Conservation (phyloP, 192 early-diverging fungal species). For the Entomortierella beljakovae region DNA sequence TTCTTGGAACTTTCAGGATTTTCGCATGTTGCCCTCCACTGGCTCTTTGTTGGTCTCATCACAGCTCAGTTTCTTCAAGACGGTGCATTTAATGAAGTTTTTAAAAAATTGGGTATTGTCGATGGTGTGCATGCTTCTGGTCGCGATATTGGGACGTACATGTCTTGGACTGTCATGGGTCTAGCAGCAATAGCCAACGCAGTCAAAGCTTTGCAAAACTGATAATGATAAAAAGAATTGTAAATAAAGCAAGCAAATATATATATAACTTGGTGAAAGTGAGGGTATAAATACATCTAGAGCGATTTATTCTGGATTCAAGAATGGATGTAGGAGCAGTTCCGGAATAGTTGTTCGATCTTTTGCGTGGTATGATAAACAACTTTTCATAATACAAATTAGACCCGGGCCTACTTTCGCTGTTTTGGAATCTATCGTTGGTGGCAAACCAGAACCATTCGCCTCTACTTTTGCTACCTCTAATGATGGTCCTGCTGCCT, state of each 20-base stretch:
- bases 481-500: neutral
- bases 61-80: conserved; percentile 28
- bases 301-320: conserved; percentile 41
- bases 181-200: conserved; percentile 21
- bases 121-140: conserved; percentile 39
- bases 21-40: conserved; percentile 20
- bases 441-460: neutral
- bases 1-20: conserved; percentile 35
- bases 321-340: conserved; percentile 72
- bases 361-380: conserved; percentile 75
- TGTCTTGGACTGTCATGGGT: conserved; percentile 27
- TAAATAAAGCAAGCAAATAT: neutral
- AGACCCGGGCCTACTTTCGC: conserved; percentile 60
- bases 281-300: no score
- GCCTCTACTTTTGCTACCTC: neutral
- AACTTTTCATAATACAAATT: conserved; percentile 73
- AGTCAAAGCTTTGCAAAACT: conserved; percentile 23
- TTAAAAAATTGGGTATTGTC: conserved; percentile 23
- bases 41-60: conserved; percentile 19
- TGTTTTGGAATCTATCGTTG: neutral
- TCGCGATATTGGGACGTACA: conserved; percentile 26
- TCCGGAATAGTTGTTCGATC: conserved; percentile 75
- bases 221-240: neutral
- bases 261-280: no score
- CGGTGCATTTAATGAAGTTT: conserved; percentile 16